These are phyloP conservation scores for Termitomyces bulborhizus DNA, from an alignment of 768 basidiomycete species.

Conservation along the genomic window DNA sequence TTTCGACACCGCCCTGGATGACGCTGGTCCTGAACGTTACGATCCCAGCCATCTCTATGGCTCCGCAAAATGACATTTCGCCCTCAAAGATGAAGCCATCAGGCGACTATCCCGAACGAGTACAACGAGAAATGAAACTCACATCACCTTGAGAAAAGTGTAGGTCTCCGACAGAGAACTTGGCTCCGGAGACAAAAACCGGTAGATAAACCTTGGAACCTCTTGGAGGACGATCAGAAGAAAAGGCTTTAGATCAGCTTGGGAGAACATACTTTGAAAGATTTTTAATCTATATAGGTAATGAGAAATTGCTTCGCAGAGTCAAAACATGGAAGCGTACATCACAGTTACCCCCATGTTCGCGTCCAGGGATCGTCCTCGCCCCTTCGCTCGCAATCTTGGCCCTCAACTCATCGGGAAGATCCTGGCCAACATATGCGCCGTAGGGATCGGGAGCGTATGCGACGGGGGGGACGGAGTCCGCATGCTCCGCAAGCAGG, in stretches of 20 bases:
- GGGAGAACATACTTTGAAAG: conserved; percentile 43
- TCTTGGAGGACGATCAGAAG: conserved; percentile 19
- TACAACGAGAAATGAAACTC: conserved; percentile 2
- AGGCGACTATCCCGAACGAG: conserved; percentile 1
- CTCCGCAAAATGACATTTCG: conserved; percentile 72
- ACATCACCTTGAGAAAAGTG: conserved; percentile 80
- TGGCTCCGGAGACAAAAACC: conserved; percentile 71
- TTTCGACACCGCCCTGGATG: conserved; percentile 69
- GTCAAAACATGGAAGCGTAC: conserved; percentile 25
- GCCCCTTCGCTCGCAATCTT: conserved; percentile 65
- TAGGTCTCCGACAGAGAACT: conserved; percentile 71
- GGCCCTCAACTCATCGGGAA: conserved; percentile 35
- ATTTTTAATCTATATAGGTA: conserved; percentile 61
- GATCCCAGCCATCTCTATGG: conserved; percentile 76
- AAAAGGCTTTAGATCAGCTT: not conserved
- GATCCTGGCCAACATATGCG: conserved; percentile 65
- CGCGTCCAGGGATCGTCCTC: conserved; percentile 69
- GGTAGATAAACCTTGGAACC: conserved; percentile 74
- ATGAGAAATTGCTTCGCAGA: too few species aligned
- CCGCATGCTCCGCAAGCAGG: conserved; percentile 47
- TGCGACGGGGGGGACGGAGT: conserved; percentile 58
- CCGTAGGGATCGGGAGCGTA: conserved; percentile 54
- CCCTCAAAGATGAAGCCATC: conserved; percentile 29
- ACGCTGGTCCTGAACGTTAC: conserved; percentile 68
- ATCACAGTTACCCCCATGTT: conserved; percentile 77